phyloP scores from a whole-genome alignment of 2,329 filamentous ascomycete genomes.

The Leptographium galeiforme region DNA sequence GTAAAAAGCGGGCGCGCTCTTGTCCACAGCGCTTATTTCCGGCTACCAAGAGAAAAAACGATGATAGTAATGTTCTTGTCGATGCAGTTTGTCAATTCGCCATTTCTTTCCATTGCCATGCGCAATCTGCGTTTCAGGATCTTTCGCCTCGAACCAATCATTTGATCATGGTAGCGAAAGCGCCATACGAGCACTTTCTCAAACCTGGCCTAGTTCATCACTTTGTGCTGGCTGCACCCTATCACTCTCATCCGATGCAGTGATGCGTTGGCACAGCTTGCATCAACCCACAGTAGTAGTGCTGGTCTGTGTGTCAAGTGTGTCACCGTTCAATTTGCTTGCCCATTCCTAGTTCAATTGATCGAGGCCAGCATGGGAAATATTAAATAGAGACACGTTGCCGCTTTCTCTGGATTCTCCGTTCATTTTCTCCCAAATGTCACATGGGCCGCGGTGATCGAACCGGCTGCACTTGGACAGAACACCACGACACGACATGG shows the following conservation, averaged over 20 bases:
- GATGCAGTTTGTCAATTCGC: too few relatives aligned
- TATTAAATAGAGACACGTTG: neutral
- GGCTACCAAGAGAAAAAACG: too few relatives aligned
- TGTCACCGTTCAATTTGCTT: neutral
- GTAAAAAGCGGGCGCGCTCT: too few relatives aligned
- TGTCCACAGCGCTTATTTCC: too few relatives aligned
- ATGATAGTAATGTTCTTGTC: too few relatives aligned
- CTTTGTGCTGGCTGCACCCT: neutral
- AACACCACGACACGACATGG: too few relatives aligned
- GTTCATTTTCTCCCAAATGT: neutral
- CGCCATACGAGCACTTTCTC: too few relatives aligned
- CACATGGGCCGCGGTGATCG: too few relatives aligned
- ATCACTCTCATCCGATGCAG: neutral
- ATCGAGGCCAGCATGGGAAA: neutral
- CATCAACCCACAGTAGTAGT: neutral
- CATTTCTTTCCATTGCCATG: too few relatives aligned
- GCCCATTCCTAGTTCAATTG: neutral
- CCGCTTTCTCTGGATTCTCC: neutral
- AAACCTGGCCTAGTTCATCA: neutral
- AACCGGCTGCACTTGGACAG: too few relatives aligned
- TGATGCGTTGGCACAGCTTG: constrained; percentile 3
- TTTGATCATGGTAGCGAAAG: neutral
- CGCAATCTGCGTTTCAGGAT: too few relatives aligned
- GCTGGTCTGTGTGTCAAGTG: constrained; percentile 1
- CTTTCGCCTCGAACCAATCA: neutral